Conservation (phyloP, 2,329 filamentous ascomycete genomes). For the Teratosphaeria zuluensis region DNA sequence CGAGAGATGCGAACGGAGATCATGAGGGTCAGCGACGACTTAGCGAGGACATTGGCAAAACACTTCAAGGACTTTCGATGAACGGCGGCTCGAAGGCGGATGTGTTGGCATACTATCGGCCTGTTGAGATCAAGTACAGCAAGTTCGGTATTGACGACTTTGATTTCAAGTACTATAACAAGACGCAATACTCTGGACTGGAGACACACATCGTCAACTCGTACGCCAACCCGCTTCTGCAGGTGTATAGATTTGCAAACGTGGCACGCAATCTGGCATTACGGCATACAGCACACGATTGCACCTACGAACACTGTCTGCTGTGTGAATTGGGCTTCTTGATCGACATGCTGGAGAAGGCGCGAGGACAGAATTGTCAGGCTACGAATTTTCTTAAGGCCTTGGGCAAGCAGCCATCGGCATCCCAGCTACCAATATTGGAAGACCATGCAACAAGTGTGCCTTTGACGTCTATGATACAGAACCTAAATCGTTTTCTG, state of each 20-base stretch:
- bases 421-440: conserved; percentile 65
- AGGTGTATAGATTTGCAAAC: conserved; percentile 85
- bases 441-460: conserved; percentile 72
- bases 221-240: conserved; percentile 85
- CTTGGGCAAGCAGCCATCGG: conserved; percentile 72
- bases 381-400: conserved; percentile 91
- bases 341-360: conserved; percentile 97
- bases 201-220: conserved; percentile 97
- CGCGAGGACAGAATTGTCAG: conserved; percentile 85
- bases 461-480: conserved; percentile 70
- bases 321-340: conserved; percentile 91
- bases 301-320: conserved; percentile 72
- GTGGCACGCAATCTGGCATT: conserved; percentile 79
- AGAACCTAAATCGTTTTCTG: conserved; percentile 76
- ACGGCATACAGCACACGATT: conserved; percentile 78
- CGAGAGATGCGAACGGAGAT: conserved; percentile 43
- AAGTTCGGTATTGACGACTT: conserved; percentile 99
- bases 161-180: conserved; percentile 96
- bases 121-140: conserved; percentile 97
- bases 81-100: conserved; percentile 67
- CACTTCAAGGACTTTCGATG: conserved; percentile 58
- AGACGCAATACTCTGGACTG: conserved; percentile 79
- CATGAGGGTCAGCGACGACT: conserved; percentile 32
- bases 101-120: conserved; percentile 79
- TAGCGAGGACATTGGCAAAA: conserved; percentile 52